Percentiles rank a stretch among this genome's conserved stretches.
Conservation (phyloP, 805 yeast species). For the Starmera quercuum region DNA sequence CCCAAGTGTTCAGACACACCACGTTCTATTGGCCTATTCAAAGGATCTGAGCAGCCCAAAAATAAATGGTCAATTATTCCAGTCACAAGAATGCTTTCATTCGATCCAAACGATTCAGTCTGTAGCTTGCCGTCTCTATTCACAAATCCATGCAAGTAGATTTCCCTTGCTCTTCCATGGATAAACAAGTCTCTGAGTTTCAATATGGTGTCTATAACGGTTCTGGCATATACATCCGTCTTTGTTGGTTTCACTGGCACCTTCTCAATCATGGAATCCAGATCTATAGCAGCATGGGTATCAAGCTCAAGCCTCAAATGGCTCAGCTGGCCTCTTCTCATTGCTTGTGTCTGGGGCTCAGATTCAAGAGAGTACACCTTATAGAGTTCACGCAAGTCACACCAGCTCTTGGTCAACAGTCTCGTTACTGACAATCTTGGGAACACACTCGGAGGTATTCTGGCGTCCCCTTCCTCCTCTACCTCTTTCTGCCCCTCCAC, state of each 20-base stretch:
- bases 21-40: conserved; percentile 5
- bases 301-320: conserved; percentile 42
- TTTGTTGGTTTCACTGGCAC: conserved; percentile 12
- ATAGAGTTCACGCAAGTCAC: conserved; percentile 55
- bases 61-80: conserved; percentile 55
- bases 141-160: conserved; percentile 33
- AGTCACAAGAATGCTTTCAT: conserved; percentile 46
- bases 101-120: conserved; percentile 1
- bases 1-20: background rate
- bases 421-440: conserved; percentile 52
- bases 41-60: conserved; percentile 10
- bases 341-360: conserved; percentile 27
- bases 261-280: conserved; percentile 9
- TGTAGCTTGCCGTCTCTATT: conserved; percentile 1
- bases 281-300: conserved; percentile 31
- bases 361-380: conserved; percentile 39
- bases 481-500: background rate
- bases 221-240: conserved; percentile 18
- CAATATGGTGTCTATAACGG: conserved; percentile 35
- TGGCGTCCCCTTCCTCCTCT: background rate
- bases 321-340: conserved; percentile 37
- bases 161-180: conserved; percentile 53
- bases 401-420: conserved; percentile 54
- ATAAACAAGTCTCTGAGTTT: conserved; percentile 34
- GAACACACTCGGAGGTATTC: conserved; percentile 1